A percentile compares a stretch with the other conserved stretches of the same genome.
Evolutionary conservation across 2,329 filamentous ascomycete species (phyloP).

Genomic region (Trichoderma arundinaceum): DNA sequence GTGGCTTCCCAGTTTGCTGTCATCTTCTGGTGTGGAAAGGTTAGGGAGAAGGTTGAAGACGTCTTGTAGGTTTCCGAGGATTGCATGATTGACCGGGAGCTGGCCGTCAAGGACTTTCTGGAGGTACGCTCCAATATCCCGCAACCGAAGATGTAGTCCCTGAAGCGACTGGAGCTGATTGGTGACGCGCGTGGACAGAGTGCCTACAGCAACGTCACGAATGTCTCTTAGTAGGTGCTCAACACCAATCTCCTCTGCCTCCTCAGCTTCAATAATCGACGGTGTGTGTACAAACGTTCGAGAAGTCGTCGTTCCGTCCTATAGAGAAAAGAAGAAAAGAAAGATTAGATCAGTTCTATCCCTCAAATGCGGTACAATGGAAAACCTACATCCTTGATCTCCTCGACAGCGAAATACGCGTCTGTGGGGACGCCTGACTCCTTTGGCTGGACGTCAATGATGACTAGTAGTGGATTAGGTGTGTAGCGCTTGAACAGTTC

Average conservation of each 20-base stretch:
- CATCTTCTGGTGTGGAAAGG: conserved; percentile 79
- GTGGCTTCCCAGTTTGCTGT: conserved; percentile 69
- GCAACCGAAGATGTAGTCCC: conserved; percentile 89
- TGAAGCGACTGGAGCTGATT: conserved; percentile 97
- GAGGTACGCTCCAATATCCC: conserved; percentile 93
- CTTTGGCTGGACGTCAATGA: conserved; percentile 98
- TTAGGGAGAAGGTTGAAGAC: conserved; percentile 99
- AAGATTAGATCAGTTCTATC: conserved; percentile 15
- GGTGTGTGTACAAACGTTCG: conserved; percentile 99
- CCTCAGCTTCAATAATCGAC: conserved; percentile 97
- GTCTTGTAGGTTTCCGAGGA: conserved; percentile 97
- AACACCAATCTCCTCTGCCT: conserved; percentile 98
- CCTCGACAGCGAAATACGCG: conserved; percentile 98
- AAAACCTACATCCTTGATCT: conserved; percentile 88
- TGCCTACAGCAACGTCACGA: conserved; percentile 95
- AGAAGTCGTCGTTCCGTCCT: conserved; percentile 96
- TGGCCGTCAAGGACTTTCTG: conserved; percentile 94
- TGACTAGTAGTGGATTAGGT: conserved; percentile 92
- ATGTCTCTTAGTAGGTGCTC: conserved; percentile 98
- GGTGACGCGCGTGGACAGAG: conserved; percentile 93
- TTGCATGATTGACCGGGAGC: conserved; percentile 94
- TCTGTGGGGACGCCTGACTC: conserved; percentile 97
- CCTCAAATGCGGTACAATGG: background rate
- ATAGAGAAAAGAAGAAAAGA: conserved; percentile 29
- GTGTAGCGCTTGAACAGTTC: conserved; percentile 99